Percentiles rank a stretch among this genome's conserved stretches.
phyloP scores from a whole-genome alignment of 2,329 filamentous ascomycete species.

The Thelonectria discophora region DNA sequence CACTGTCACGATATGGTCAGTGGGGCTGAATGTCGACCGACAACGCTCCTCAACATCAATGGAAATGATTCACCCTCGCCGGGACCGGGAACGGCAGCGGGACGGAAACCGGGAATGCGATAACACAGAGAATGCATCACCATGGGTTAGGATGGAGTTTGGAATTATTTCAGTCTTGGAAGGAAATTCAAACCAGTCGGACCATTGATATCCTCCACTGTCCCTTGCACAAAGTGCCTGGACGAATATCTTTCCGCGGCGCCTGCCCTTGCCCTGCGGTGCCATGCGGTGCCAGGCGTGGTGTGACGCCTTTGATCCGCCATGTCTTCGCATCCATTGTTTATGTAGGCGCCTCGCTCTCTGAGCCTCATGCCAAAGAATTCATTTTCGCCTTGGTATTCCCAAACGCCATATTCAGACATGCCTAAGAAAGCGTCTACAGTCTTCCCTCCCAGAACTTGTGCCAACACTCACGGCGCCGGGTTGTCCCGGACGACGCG shows the following conservation, averaged over 20 bases:
- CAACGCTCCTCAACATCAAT: slow-evolving; percentile 15
- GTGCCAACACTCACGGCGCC: slow-evolving; percentile 63
- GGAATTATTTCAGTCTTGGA: slow-evolving; percentile 15
- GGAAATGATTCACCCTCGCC: slow-evolving; percentile 23
- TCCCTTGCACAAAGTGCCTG: not conserved
- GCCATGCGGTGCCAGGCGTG: slow-evolving; percentile 12
- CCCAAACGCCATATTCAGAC: slow-evolving; percentile 45
- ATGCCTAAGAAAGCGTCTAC: slow-evolving; percentile 33
- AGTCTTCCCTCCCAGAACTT: slow-evolving; percentile 22
- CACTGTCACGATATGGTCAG: slow-evolving; percentile 9
- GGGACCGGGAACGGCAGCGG: slow-evolving; percentile 22
- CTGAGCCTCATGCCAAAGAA: slow-evolving; percentile 32
- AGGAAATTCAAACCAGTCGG: slow-evolving; percentile 7
- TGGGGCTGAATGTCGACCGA: slow-evolving; percentile 23
- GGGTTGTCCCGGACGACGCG: slow-evolving; percentile 91
- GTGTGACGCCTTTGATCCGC: slow-evolving; percentile 1
- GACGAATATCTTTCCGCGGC: not conserved
- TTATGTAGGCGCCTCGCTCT: slow-evolving; percentile 13
- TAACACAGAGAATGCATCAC: not conserved
- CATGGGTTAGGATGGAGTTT: not conserved
- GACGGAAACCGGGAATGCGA: slow-evolving; percentile 6
- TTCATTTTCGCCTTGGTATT: slow-evolving; percentile 44
- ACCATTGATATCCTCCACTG: not conserved
- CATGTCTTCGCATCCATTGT: slow-evolving; percentile 1
- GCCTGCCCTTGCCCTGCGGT: slow-evolving; percentile 10